Evolutionary conservation across 2,329 filamentous ascomycete genomes (phyloP).

Genomic region (Aspergillus vadensis): DNA sequence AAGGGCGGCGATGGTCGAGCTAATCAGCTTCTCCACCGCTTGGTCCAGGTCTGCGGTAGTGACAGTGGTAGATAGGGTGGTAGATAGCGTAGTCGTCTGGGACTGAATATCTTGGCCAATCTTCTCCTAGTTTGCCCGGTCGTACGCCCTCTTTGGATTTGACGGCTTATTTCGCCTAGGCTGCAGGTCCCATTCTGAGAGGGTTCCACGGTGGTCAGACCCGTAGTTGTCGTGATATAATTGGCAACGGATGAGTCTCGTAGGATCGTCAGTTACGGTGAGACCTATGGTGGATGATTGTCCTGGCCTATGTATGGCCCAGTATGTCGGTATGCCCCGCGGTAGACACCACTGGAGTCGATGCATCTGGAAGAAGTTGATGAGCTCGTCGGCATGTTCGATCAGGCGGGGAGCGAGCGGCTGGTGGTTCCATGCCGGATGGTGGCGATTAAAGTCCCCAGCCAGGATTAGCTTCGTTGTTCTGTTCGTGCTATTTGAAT

Average conservation of each 20-base stretch:
- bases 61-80: conserved; percentile 9
- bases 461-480: conserved; percentile 14
- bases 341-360: conserved; percentile 15
- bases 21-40: conserved; percentile 2
- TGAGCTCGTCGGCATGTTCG: conserved; percentile 13
- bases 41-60: conserved; percentile 13
- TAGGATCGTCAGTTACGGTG: conserved; percentile 17
- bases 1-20: conserved; percentile 8
- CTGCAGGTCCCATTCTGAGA: conserved; percentile 23
- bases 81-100: background rate
- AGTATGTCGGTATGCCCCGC: conserved; percentile 13
- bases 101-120: conserved; percentile 11
- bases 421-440: conserved; percentile 16
- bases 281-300: conserved; percentile 18
- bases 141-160: conserved; percentile 18
- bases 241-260: conserved; percentile 23
- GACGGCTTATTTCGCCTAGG: background rate
- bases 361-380: conserved; percentile 14
- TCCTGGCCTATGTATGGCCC: conserved; percentile 16
- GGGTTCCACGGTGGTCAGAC: conserved; percentile 24
- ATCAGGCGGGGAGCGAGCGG: conserved; percentile 13
- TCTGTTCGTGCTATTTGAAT: background rate
- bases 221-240: conserved; percentile 29
- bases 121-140: conserved; percentile 17
- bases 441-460: conserved; percentile 21